Evolutionary conservation across 2,329 filamentous ascomycete species (phyloP).

Genomic region (Fonsecaea multimorphosa): DNA sequence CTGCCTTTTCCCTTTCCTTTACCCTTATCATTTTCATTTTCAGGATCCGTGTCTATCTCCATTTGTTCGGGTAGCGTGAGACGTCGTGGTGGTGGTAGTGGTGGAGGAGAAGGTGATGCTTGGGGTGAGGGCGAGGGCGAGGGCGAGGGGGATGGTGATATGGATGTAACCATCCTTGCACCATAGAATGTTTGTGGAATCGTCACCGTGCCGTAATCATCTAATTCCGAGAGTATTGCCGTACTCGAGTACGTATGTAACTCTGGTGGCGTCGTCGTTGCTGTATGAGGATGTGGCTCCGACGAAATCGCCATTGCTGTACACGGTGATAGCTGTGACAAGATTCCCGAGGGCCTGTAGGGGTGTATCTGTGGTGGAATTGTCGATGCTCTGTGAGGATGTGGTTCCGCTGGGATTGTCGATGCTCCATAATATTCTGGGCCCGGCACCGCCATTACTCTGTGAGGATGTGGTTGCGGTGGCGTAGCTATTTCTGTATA

Average conservation of each 20-base stretch:
- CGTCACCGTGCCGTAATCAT: too few species aligned
- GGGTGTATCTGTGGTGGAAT: not conserved
- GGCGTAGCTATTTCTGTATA: too few species aligned
- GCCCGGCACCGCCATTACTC: too few species aligned
- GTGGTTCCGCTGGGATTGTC: not conserved
- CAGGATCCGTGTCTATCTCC: not conserved
- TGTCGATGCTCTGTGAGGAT: not conserved
- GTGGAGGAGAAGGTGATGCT: not conserved
- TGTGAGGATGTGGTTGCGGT: too few species aligned
- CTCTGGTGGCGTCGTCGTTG: not conserved
- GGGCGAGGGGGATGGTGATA: not conserved
- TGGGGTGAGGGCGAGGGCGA: not conserved
- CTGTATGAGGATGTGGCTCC: not conserved
- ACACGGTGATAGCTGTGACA: not conserved
- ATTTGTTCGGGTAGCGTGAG: not conserved
- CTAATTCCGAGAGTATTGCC: too few species aligned
- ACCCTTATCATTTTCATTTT: not conserved
- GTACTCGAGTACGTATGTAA: not conserved
- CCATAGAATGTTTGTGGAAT: not conserved
- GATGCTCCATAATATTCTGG: not conserved
- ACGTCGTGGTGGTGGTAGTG: not conserved
- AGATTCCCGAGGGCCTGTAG: not conserved
- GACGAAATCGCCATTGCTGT: not conserved
- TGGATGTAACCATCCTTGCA: not conserved
- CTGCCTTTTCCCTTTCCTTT: not conserved